Conservation (phyloP, 192 early-diverging fungal species). For the Gamsiella multidivaricata region DNA sequence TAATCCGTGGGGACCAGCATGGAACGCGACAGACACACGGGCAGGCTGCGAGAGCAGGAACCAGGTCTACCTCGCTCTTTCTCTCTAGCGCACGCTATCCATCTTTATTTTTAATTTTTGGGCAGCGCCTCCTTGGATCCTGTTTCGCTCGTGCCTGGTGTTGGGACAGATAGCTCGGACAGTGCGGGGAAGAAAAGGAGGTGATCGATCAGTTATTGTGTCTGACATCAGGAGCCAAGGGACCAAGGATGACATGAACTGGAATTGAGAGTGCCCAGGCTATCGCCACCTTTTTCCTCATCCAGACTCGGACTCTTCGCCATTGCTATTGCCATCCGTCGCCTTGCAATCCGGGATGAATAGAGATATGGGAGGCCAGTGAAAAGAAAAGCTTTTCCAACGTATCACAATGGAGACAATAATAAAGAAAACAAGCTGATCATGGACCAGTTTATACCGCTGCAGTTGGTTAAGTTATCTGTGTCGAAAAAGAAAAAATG, state of each 20-base stretch:
- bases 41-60: background rate
- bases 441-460: no score
- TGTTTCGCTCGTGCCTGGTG: conserved; percentile 4
- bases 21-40: background rate
- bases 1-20: background rate
- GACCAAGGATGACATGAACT: conserved; percentile 25
- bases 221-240: conserved; percentile 4
- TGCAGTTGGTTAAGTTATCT: no score
- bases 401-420: no score
- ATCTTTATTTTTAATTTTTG: conserved; percentile 5
- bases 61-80: background rate
- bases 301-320: background rate
- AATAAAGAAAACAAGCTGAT: no score
- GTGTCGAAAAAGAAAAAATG: no score
- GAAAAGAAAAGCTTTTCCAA: no score
- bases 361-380: conserved; percentile 13
- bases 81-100: no score
- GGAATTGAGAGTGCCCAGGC: conserved; percentile 8
- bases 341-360: conserved; percentile 2
- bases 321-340: no score
- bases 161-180: background rate
- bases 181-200: conserved; percentile 1
- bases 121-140: conserved; percentile 2
- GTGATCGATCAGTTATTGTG: background rate
- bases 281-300: conserved; percentile 5